phyloP scores from a whole-genome alignment of 331 rosid species.

The Acacia concinna region DNA sequence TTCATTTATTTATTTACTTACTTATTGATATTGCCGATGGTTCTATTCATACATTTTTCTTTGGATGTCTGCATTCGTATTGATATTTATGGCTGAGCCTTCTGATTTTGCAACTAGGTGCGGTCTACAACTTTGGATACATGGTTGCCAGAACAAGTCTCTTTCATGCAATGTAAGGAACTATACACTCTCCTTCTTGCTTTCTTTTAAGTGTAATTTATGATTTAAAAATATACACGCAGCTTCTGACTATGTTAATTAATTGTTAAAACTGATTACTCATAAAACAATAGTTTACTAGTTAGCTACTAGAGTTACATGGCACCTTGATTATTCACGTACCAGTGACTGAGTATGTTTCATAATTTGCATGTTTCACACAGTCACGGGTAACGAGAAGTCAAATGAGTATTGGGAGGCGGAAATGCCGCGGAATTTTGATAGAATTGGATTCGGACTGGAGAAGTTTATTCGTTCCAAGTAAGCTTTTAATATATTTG shows the following conservation, averaged over 20 bases:
- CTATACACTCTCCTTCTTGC: constrained; percentile 9
- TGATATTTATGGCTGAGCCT: constrained; percentile 14
- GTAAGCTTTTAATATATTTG: constrained; percentile 47
- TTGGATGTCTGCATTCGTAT: constrained; percentile 5
- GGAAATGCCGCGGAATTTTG: constrained; percentile 52
- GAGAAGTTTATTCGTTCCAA: constrained; percentile 65
- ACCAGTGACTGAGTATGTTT: constrained; percentile 16
- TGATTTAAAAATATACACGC: not conserved
- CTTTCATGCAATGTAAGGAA: constrained; percentile 88
- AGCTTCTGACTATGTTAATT: not conserved
- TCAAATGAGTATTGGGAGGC: constrained; percentile 85
- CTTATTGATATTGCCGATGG: not conserved
- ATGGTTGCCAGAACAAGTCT: constrained; percentile 89
- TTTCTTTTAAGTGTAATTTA: constrained; percentile 5
- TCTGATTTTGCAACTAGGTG: constrained; percentile 53
- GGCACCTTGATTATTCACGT: constrained; percentile 13
- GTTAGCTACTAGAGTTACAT: not conserved
- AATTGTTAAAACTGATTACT: constrained; percentile 19
- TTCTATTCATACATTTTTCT: not conserved
- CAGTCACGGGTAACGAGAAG: constrained; percentile 72
- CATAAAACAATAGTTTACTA: constrained; percentile 3
- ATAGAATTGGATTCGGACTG: constrained; percentile 41
- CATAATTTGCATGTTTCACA: constrained; percentile 34
- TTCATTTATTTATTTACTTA: not conserved
- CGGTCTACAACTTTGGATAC: constrained; percentile 92